Percentiles rank a stretch among this genome's conserved stretches.
These are phyloP conservation scores for Cadophora luteo-olivacea DNA, from an alignment of 2,329 filamentous ascomycete genomes.

Conservation along the genomic window DNA sequence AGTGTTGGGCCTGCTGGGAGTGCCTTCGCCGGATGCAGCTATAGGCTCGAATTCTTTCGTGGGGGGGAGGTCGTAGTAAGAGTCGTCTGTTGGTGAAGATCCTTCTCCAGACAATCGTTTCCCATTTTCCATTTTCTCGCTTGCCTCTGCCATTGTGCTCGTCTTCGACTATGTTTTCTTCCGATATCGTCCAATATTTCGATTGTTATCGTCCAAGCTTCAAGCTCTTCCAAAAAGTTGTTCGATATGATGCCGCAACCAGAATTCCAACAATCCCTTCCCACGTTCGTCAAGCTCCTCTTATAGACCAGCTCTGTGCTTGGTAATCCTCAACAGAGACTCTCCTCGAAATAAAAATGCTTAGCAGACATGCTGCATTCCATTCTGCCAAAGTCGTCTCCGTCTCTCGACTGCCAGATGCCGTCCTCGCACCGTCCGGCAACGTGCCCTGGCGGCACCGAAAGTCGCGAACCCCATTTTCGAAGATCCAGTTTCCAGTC, in stretches of 20 bases:
- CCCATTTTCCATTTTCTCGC: conserved; percentile 17
- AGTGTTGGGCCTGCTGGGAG: conserved; percentile 25
- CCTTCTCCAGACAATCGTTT: conserved; percentile 19
- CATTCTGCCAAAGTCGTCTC: neutral
- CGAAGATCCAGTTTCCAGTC: neutral
- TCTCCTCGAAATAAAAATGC: neutral
- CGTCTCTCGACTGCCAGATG: neutral
- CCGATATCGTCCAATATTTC: neutral
- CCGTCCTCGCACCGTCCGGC: conserved; percentile 4
- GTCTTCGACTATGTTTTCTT: neutral
- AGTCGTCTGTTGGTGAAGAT: conserved; percentile 21
- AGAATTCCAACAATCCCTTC: neutral
- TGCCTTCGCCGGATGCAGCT: conserved; percentile 11
- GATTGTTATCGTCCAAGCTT: neutral
- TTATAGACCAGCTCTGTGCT: neutral
- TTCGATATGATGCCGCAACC: neutral
- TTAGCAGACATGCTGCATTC: conserved; percentile 3
- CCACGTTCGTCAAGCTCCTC: neutral
- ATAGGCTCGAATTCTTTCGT: conserved; percentile 38
- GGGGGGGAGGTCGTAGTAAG: conserved; percentile 19
- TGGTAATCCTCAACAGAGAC: conserved; percentile 12
- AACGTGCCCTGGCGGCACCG: neutral
- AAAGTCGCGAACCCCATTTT: neutral
- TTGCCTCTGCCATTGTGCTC: conserved; percentile 14
- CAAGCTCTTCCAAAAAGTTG: neutral